Base-by-base conservation (phyloP, 1,284 basidiomycete species). In the Cronartium quercuum region DNA sequence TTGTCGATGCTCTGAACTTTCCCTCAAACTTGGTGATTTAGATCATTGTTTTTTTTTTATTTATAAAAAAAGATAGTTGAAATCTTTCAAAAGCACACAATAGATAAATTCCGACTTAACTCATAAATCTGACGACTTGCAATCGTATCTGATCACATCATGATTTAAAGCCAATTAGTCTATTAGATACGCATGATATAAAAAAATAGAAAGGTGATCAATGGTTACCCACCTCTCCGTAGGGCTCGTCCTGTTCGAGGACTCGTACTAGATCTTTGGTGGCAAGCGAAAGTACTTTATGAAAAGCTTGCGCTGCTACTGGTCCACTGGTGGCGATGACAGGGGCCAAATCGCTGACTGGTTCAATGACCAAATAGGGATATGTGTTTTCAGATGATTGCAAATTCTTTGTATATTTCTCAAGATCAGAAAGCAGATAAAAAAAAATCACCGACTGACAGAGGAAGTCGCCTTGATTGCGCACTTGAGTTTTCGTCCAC, bases 321-420 rank as follows among this genome's bases (percentile, higher is more conserved):
- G 55, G 57, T 61, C 65, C 35, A 47, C 55, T 67, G 6, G 73
- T 75, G 62, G 63, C 68, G 5, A 66, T 58, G 40, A 75, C 66
- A 37, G 73, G 73, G 6, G 73, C 73, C 10, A 75, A 51, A 57
- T 75, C 73, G 40, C 73, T 75, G 44, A 75, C 73, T 75, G 40
- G n/a, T 42, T 21, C 15, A 57, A n/a, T 7, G 15, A 21, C 10
- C 4, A 3, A 35, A 12, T 37, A 61, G 6, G n/a, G n/a, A n/a
- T n/a, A n/a, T n/a, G n/a, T n/a, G n/a, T n/a, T n/a, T n/a, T n/a
- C n/a, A n/a, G n/a, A n/a, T n/a, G n/a, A n/a, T n/a, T n/a, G n/a
- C n/a, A n/a, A n/a, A n/a, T n/a, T n/a, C n/a, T n/a, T n/a, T n/a
- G n/a, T n/a, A n/a, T n/a, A n/a, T 9, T 29, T 60, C 57, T 24